Evolutionary conservation across 2,329 filamentous ascomycete species (phyloP).

Genomic region (Cercospora canescens): DNA sequence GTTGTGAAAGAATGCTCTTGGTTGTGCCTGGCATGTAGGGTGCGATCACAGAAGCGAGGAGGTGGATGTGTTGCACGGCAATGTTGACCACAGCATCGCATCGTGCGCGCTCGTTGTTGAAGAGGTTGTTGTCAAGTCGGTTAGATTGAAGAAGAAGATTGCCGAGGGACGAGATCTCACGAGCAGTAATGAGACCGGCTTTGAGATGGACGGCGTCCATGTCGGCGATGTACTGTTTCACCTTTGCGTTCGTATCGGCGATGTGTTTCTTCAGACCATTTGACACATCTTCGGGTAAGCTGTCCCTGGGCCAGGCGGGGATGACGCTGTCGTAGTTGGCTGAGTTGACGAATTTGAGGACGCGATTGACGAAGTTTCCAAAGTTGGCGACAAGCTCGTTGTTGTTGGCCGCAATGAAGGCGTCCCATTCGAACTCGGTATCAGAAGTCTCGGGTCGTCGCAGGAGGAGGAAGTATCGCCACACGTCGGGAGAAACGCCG

Average conservation of each 20-base stretch:
- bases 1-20: constrained; percentile 73
- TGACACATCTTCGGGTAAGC: constrained; percentile 47
- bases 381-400: constrained; percentile 79
- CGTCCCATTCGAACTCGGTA: constrained; percentile 85
- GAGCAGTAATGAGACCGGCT: constrained; percentile 62
- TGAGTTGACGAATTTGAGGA: constrained; percentile 70
- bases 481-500: constrained; percentile 81
- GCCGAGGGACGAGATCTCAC: constrained; percentile 65
- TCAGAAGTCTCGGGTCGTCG: constrained; percentile 83
- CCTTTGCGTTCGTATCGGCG: constrained; percentile 63
- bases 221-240: constrained; percentile 67
- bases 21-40: constrained; percentile 86
- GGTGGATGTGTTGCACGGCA: constrained; percentile 80
- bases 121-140: constrained; percentile 62
- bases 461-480: constrained; percentile 87
- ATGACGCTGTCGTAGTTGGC: constrained; percentile 68
- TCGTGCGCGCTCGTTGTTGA: constrained; percentile 58
- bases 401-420: constrained; percentile 84
- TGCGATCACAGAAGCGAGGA: constrained; percentile 74
- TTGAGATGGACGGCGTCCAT: constrained; percentile 73
- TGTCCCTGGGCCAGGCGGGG: constrained; percentile 47
- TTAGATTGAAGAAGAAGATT: constrained; percentile 62
- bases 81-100: constrained; percentile 69
- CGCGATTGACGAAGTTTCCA: constrained; percentile 58
- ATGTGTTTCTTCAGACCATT: constrained; percentile 43